Base-by-base conservation (phyloP, 2,329 filamentous ascomycete species). In the Penicillium sp. region DNA sequence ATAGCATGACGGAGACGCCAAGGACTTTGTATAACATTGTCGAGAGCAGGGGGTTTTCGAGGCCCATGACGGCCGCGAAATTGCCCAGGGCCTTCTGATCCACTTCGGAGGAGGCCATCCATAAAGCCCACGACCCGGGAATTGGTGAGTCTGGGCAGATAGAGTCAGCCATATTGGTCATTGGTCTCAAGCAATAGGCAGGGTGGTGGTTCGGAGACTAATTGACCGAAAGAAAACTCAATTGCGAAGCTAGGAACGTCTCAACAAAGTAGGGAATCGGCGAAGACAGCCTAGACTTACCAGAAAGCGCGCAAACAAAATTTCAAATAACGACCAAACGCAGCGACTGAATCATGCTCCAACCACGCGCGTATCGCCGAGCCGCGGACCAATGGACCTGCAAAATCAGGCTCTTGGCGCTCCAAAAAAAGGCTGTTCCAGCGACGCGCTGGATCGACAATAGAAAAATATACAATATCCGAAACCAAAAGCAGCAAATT, bases 41-140 rank as follows among this genome's bases (percentile, higher is more conserved):
- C 35, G 72, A 89, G 44, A 97, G 83, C 18, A 92, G 81, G 4
- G 89, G 87, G 69, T 93, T 94, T 65, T 90, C 87, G 58, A 83
- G 79, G 70, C 88, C 86, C 65, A 91, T 92, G 59, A 86, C 83
- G 75, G 87, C 89, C 72, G 94, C 93, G 72, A 96, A 87, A 71
- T 86, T 88, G 77, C 91, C 92, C 69, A 99, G 83, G 76, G 95
- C 96, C 78, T 97, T 99, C 78, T 96, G 92, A 75, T 99, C 94
- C 60, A 97, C 91, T 77, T 96, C 91, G 59, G 92, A 94, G 72
- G 92, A 94, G 78, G 94, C 94, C 94, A 97, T 99, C 73, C 75
- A 77, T 72, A 74, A 67, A 64, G 64, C 66, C 56, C 76, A 67
- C 34, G 68, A 58, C 22, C 62, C 67, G 42, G 71, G 60, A 46